A percentile compares a stretch with the other conserved stretches of the same genome.
Evolutionary conservation across 202 grass and related monocot genomes (phyloP).

Genomic region (Saccharum hybrid): DNA sequence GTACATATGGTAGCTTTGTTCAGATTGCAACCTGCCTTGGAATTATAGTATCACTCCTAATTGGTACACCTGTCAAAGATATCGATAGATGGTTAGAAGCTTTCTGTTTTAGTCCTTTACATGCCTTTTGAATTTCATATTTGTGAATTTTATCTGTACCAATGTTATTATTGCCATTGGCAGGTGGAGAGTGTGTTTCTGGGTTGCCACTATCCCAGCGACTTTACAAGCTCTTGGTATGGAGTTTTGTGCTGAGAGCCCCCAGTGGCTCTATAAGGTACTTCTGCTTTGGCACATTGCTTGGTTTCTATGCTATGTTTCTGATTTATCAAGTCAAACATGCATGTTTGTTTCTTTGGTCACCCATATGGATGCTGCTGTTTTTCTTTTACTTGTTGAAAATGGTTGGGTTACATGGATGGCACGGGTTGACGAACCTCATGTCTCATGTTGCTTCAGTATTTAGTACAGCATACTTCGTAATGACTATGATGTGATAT

Average conservation of each 20-base stretch:
- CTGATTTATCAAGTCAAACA: conserved; percentile 17
- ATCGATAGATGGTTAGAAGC: conserved; percentile 71
- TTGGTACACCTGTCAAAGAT: conserved; percentile 95
- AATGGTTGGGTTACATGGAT: neutral
- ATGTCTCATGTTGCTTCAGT: neutral
- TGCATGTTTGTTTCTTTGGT: neutral
- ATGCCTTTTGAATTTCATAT: conserved; percentile 7
- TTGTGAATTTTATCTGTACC: conserved; percentile 12
- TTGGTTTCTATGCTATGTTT: conserved; percentile 25
- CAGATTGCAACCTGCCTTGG: conserved; percentile 98
- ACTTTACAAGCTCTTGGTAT: conserved; percentile 78
- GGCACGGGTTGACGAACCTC: neutral
- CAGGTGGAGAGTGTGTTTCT: conserved; percentile 99
- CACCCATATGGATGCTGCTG: neutral
- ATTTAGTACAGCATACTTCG: neutral
- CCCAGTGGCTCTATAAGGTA: conserved; percentile 99
- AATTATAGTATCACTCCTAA: conserved; percentile 74
- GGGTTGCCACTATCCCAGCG: conserved; percentile 74
- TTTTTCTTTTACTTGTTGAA: neutral
- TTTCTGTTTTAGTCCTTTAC: conserved; percentile 3
- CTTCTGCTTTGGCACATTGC: conserved; percentile 12
- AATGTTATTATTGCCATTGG: conserved; percentile 33
- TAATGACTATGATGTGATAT: neutral
- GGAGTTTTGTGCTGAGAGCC: conserved; percentile 97
- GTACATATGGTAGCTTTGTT: conserved; percentile 96